Base-by-base conservation (phyloP, 768 basidiomycete species). In the Boletus speciosus region DNA sequence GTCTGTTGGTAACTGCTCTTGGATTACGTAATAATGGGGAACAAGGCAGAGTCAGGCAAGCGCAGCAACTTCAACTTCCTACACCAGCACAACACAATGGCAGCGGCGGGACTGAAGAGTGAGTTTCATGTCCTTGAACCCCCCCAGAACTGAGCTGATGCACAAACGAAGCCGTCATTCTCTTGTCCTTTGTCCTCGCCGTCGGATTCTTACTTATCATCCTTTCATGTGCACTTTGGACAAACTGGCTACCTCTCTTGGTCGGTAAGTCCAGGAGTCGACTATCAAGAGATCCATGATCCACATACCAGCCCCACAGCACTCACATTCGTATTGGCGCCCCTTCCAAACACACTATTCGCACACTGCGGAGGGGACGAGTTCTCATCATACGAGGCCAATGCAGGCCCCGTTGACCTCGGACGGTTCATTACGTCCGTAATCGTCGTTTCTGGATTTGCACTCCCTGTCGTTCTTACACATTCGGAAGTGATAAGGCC, bases 201-300 rank as follows among this genome's bases (percentile, higher is more conserved):
- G 81, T 96, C 15, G 97, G 97, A n/a, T 99, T 99, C 76, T 76
- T 99, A 54, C 83, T 98, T 66, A 91, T 98, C 66, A 99, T 99
- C 70, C 85, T 99, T 23, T 93, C 93, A 1, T 98, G 97, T 69
- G 97, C 97, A 7, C 76, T 98, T 31, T 98, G 88, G 87, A 75
- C 84, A 14, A 99, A 99, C 70, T 99, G 97, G 97, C 78, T 98
- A 21, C 97, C 97, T 34, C 78, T 99, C 47, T 80, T 98, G 59
- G 96, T 98, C 59, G 97, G 97, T 97, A 62, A 58, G 90, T 77
- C 19, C 7, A 15, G 11, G 4, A n/a, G 25, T 34, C 38, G 34
- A 19, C 45, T 23, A n/a, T 39, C 16, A 1, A 16, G 25, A 21
- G 34, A 21, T 19, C 15, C 31, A 21, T 23, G 38, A 49, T 27